Conservation (phyloP, 306 rosid genomes). For the Oemleria cerasiformis region DNA sequence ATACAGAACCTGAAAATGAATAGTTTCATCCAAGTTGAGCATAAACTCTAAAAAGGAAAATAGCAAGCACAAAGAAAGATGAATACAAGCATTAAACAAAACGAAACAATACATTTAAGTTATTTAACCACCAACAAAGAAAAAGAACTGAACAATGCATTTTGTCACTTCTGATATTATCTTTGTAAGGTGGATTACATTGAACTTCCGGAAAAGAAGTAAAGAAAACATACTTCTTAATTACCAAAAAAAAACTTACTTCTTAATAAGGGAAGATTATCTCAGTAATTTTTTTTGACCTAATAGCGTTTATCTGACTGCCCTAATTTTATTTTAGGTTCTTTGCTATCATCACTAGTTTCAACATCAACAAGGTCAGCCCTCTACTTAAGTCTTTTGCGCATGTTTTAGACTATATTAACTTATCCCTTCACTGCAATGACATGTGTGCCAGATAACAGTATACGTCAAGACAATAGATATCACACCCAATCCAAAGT, state of each 20-base stretch:
- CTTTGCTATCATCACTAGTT: not conserved
- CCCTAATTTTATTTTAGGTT: not conserved
- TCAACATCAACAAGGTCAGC: not conserved
- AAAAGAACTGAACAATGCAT: not conserved
- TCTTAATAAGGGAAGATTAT: not conserved
- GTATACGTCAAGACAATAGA: not conserved
- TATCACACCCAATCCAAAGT: not conserved
- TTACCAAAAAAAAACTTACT: too few species aligned
- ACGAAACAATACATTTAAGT: not conserved
- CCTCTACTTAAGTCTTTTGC: not conserved
- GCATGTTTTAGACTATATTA: not conserved
- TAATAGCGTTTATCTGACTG: not conserved
- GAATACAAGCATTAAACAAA: not conserved
- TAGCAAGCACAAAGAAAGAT: not conserved
- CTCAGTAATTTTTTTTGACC: not conserved
- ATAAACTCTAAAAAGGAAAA: conserved; percentile 12
- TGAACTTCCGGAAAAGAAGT: not conserved
- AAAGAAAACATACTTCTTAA: not conserved
- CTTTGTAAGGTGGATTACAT: not conserved
- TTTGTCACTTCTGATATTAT: not conserved
- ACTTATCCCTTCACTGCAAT: not conserved
- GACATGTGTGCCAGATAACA: not conserved
- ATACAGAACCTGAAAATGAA: conserved; percentile 59
- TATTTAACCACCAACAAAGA: not conserved
- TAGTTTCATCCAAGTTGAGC: conserved; percentile 21